Evolutionary conservation across 2,329 filamentous ascomycete species (phyloP).

Genomic region (Penicillium sp.): DNA sequence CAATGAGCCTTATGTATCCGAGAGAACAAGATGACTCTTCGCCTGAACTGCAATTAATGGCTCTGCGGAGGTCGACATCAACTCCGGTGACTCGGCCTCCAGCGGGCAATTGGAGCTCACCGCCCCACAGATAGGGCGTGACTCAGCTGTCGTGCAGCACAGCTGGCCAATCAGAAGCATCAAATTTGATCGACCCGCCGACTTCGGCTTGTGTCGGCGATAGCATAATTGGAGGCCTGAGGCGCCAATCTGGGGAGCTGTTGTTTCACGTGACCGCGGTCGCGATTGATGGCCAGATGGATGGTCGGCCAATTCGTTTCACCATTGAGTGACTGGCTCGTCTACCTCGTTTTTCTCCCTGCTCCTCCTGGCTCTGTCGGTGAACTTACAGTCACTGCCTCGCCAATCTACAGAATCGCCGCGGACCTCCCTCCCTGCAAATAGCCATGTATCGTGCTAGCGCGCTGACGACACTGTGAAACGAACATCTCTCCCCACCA

Average conservation of each 20-base stretch:
- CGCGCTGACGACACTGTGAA: slow-evolving; percentile 14
- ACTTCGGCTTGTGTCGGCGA: slow-evolving; percentile 19
- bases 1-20: slow-evolving; percentile 23
- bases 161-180: slow-evolving; percentile 14
- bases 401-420: neutral
- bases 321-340: neutral
- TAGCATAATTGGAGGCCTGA: neutral
- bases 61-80: slow-evolving; percentile 27
- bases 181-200: slow-evolving; percentile 13
- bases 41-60: slow-evolving; percentile 10
- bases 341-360: neutral
- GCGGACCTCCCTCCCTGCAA: neutral
- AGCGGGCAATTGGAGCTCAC: slow-evolving; percentile 10
- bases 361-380: neutral
- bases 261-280: slow-evolving; percentile 9
- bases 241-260: slow-evolving; percentile 10
- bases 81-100: slow-evolving; percentile 27
- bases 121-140: slow-evolving; percentile 11
- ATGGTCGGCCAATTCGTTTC: neutral
- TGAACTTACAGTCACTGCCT: neutral
- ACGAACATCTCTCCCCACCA: slow-evolving; percentile 6
- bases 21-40: slow-evolving; percentile 22
- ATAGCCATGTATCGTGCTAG: slow-evolving; percentile 4
- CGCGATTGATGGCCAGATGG: neutral
- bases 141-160: slow-evolving; percentile 1